phyloP scores from a whole-genome alignment of 2,329 filamentous ascomycete species.

The Colletotrichum chlorophyti region DNA sequence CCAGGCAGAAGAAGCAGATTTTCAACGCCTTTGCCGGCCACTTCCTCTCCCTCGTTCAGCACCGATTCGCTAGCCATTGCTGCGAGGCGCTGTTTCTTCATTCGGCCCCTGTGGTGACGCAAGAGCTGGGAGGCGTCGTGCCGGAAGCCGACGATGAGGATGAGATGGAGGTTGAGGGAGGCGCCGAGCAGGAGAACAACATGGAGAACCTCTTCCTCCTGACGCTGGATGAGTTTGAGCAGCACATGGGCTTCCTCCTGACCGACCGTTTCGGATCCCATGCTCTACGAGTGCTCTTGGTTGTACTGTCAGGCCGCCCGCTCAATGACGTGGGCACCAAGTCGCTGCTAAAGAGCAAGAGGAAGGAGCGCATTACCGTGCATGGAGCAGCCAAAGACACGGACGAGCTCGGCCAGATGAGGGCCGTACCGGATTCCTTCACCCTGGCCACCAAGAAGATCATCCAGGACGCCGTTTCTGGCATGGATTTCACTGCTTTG shows the following conservation, averaged over 20 bases:
- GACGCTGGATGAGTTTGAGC: slow-evolving; percentile 87
- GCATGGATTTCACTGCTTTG: slow-evolving; percentile 80
- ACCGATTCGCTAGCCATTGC: slow-evolving; percentile 96
- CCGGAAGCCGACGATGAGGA: slow-evolving; percentile 52
- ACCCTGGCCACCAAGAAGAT: slow-evolving; percentile 79
- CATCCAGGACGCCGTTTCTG: slow-evolving; percentile 76
- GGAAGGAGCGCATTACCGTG: slow-evolving; percentile 82
- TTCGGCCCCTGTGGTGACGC: slow-evolving; percentile 78
- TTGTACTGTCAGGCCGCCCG: slow-evolving; percentile 84
- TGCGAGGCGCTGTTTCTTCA: slow-evolving; percentile 92
- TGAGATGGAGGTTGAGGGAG: slow-evolving; percentile 46
- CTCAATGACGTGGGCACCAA: slow-evolving; percentile 73
- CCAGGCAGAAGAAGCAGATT: slow-evolving; percentile 82
- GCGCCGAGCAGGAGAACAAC: slow-evolving; percentile 59
- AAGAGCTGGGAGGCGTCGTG: slow-evolving; percentile 66
- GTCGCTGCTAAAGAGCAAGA: slow-evolving; percentile 86
- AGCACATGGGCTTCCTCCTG: slow-evolving; percentile 80
- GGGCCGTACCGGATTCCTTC: slow-evolving; percentile 81
- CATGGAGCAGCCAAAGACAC: slow-evolving; percentile 56
- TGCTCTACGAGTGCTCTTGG: slow-evolving; percentile 81
- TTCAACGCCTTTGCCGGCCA: slow-evolving; percentile 87
- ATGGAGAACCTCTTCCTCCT: slow-evolving; percentile 88
- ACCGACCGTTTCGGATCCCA: slow-evolving; percentile 93
- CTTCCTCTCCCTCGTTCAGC: slow-evolving; percentile 88
- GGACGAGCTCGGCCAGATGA: slow-evolving; percentile 42